Percentiles rank a stretch among this genome's conserved stretches.
Evolutionary conservation across 2,329 filamentous ascomycete genomes (phyloP).

Genomic region (Trichoderma endophyticum): DNA sequence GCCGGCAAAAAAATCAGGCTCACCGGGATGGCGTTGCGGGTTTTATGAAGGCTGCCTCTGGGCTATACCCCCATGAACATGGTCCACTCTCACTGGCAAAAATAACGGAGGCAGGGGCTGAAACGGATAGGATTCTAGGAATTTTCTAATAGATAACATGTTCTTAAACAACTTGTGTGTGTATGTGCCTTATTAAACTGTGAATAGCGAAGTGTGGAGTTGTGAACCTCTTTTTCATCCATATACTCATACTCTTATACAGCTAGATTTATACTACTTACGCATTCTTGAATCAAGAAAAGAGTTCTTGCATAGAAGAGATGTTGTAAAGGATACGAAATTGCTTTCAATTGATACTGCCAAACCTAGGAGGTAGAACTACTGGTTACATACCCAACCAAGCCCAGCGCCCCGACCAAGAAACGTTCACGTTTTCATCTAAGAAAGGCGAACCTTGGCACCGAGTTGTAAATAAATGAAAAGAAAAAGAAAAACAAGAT

Average conservation of each 20-base stretch:
- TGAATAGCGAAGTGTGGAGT: neutral
- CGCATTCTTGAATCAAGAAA: neutral
- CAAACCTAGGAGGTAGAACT: constrained; percentile 8
- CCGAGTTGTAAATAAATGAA: neutral
- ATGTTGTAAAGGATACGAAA: neutral
- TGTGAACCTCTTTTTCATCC: neutral
- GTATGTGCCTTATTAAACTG: neutral
- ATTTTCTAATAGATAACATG: constrained; percentile 34
- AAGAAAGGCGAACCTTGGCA: neutral
- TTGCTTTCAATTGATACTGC: neutral
- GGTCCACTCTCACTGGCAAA: constrained; percentile 35
- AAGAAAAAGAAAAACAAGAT: neutral
- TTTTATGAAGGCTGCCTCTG: constrained; percentile 40
- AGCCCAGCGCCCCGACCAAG: constrained; percentile 12
- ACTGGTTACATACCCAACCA: neutral
- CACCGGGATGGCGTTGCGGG: constrained; percentile 41
- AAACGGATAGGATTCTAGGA: constrained; percentile 31
- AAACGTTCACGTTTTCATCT: neutral
- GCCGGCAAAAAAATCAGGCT: constrained; percentile 19
- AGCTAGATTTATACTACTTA: neutral
- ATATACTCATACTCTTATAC: neutral
- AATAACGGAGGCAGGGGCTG: constrained; percentile 33
- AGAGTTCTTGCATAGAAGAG: neutral
- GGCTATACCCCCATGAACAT: constrained; percentile 40
- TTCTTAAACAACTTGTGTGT: constrained; percentile 20